Evolutionary conservation across 139 green algal species (phyloP).

Genomic region (Volvox africanus): DNA sequence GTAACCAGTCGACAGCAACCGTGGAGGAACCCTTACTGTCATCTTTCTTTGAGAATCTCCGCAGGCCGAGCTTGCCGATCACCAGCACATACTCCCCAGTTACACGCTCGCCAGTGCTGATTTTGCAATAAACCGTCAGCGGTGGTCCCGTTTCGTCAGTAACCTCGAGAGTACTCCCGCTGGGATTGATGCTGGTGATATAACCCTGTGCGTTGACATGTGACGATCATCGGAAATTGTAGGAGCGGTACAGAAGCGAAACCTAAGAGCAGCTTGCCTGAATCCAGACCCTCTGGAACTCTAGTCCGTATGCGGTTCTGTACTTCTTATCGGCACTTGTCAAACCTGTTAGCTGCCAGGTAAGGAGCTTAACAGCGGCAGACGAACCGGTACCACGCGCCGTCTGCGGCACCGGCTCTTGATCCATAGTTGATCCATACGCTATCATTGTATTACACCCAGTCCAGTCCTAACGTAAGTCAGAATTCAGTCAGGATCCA

Average conservation of each 20-base stretch:
- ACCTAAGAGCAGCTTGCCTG: neutral
- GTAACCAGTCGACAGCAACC: too few species aligned
- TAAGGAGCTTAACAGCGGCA: conserved; percentile 22
- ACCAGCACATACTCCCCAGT: conserved; percentile 5
- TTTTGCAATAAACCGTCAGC: conserved; percentile 1
- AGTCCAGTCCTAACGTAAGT: too few species aligned
- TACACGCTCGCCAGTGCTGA: neutral
- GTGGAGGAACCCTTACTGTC: neutral
- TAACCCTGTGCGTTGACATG: neutral
- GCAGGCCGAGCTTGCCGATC: conserved; percentile 3
- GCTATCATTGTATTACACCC: too few species aligned
- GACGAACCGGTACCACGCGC: neutral
- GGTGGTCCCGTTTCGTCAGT: neutral
- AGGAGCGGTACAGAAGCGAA: neutral
- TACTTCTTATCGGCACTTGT: neutral
- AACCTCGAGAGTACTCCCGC: neutral
- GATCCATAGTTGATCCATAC: too few species aligned
- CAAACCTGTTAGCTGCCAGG: neutral
- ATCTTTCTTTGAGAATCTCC: neutral
- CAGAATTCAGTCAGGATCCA: too few species aligned
- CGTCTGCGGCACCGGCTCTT: too few species aligned
- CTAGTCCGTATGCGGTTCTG: neutral
- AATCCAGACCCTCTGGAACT: conserved; percentile 17
- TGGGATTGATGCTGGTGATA: neutral
- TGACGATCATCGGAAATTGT: neutral